A percentile compares a stretch with the other conserved stretches of the same genome.
phyloP scores from a whole-genome alignment of 2,329 filamentous ascomycete species.

The Dothistroma pini region DNA sequence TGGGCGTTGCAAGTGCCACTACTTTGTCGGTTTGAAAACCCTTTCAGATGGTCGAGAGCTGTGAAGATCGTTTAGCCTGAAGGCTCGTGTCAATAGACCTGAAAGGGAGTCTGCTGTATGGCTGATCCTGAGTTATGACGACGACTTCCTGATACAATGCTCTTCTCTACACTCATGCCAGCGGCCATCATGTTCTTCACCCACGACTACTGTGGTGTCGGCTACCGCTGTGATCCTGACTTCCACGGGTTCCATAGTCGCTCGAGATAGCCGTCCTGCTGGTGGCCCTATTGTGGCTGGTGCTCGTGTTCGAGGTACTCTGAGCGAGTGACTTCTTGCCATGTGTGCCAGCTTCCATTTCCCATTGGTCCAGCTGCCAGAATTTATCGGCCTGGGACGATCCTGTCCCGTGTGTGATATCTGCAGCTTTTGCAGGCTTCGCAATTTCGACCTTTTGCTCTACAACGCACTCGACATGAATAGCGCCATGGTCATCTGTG shows the following conservation, averaged over 20 bases:
- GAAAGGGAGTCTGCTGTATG: no score
- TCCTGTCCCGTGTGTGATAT: not conserved
- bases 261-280: not conserved
- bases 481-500: not conserved
- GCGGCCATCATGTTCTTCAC: not conserved
- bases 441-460: slow-evolving; percentile 1
- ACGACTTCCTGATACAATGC: no score
- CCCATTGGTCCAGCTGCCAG: slow-evolving; percentile 3
- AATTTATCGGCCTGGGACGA: not conserved
- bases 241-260: not conserved
- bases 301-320: not conserved
- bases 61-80: no score
- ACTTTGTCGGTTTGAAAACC: no score
- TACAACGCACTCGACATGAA: not conserved
- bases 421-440: not conserved
- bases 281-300: not conserved
- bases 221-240: not conserved
- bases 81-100: no score
- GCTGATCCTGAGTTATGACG: no score
- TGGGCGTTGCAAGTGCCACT: no score
- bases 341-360: not conserved
- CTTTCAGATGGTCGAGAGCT: no score
- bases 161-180: no score
- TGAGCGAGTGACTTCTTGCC: not conserved
- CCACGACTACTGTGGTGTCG: not conserved